phyloP scores from a whole-genome alignment of 2,329 filamentous ascomycete species.

The Ophiostoma australiae region DNA sequence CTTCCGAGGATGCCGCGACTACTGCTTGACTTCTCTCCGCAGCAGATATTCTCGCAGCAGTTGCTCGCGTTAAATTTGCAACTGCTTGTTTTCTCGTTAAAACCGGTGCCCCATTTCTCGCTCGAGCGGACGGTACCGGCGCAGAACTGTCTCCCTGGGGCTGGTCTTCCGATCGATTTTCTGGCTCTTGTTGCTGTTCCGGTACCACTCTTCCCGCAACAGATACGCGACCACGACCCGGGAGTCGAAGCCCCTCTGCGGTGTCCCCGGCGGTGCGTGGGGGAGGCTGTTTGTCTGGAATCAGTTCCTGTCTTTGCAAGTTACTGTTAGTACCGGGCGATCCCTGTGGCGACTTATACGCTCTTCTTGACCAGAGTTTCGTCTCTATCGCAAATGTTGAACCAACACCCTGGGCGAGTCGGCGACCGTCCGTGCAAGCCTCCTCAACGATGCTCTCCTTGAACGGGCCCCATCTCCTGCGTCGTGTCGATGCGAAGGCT shows the following conservation, averaged over 20 bases:
- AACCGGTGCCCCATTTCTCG: neutral
- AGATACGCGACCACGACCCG: too few relatives aligned
- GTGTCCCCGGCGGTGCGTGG: too few relatives aligned
- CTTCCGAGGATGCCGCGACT: neutral
- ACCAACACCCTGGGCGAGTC: neutral
- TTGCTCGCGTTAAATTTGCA: neutral
- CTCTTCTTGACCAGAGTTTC: neutral
- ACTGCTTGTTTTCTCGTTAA: neutral
- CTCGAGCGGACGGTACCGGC: neutral
- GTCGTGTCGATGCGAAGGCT: neutral
- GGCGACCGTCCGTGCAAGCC: neutral
- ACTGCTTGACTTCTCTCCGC: neutral
- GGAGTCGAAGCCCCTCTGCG: too few relatives aligned
- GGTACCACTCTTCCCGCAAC: neutral
- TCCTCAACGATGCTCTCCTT: neutral
- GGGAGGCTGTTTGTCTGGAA: neutral
- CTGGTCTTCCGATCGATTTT: neutral
- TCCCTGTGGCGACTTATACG: neutral
- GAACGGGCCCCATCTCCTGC: too few relatives aligned
- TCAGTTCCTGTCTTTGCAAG: neutral
- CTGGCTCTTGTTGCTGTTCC: neutral
- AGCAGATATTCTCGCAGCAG: neutral
- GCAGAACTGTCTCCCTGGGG: too few relatives aligned
- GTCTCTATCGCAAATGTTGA: neutral
- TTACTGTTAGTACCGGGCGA: too few relatives aligned